phyloP scores from a whole-genome alignment of 2,329 filamentous ascomycete genomes.

The Mariannaea elegans region DNA sequence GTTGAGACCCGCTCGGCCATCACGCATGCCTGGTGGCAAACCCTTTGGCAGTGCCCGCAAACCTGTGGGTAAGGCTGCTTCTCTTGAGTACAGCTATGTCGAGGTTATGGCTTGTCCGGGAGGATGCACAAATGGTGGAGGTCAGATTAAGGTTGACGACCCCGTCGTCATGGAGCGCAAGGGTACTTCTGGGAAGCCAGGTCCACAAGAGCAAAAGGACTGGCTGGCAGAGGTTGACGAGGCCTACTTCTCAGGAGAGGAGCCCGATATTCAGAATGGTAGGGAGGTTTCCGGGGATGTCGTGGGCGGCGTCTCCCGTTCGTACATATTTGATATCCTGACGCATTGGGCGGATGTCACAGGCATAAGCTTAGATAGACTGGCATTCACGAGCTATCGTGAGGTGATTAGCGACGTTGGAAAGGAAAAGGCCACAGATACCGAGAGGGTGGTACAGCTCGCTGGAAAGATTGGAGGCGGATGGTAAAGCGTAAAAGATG shows the following conservation, averaged over 20 bases:
- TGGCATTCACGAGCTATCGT: slow-evolving; percentile 88
- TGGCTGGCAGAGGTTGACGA: slow-evolving; percentile 88
- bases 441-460: slow-evolving; percentile 85
- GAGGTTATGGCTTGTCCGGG: slow-evolving; percentile 99
- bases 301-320: slow-evolving; percentile 72
- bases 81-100: slow-evolving; percentile 84
- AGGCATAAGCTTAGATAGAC: slow-evolving; percentile 72
- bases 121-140: slow-evolving; percentile 97
- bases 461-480: slow-evolving; percentile 92
- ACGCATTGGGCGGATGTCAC: slow-evolving; percentile 80
- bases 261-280: slow-evolving; percentile 51
- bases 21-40: slow-evolving; percentile 81
- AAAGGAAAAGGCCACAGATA: slow-evolving; percentile 74
- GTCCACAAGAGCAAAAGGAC: slow-evolving; percentile 82
- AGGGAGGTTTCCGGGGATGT: slow-evolving; percentile 48
- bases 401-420: slow-evolving; percentile 96
- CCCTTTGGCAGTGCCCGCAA: slow-evolving; percentile 65
- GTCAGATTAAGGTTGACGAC: slow-evolving; percentile 92
- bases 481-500: slow-evolving; percentile 67
- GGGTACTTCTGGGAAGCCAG: slow-evolving; percentile 63
- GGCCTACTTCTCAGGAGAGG: slow-evolving; percentile 84
- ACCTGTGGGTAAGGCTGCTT: slow-evolving; percentile 57
- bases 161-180: slow-evolving; percentile 65
- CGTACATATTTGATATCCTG: slow-evolving; percentile 73
- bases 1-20: slow-evolving; percentile 81